Evolutionary conservation across 2,329 filamentous ascomycete species (phyloP), one percentile per base, ranked within the genome.

Genomic region (Colletotrichum sp.): DNA sequence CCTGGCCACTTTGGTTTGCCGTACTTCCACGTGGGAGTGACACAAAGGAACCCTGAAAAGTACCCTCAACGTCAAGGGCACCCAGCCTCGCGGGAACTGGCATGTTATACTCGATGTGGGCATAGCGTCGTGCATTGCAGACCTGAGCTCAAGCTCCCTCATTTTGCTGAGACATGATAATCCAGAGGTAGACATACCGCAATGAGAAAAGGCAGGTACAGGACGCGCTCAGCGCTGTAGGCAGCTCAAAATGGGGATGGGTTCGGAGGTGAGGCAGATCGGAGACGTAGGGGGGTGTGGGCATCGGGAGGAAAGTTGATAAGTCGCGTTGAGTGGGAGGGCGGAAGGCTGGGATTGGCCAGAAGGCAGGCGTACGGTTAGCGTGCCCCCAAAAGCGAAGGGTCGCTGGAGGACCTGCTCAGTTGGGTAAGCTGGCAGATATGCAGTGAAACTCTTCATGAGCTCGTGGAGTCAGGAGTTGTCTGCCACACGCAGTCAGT

Each of bases 381-480:
- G 70, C 63, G 69, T 67, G 34, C 24, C 21, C 71, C 64, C 32
- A 64, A 26, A 55, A 30, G 55, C 34, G 36, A 55, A 65, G 68
- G 36, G 64, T 65, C 49, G 55, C 57, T 55, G 12, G 32, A 74
- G 28, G 59, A 70, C 74, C 71, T 76, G 44, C 71, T 70, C 39
- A 69, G 71, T 76, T 55, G 65, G 71, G 74, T 66, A 76, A 75
- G 70, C 63, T 67, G 55, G 69, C 49, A 69, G 59, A 34, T 57
- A 68, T 55, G 73, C 71, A 75, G 65, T 75, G 71, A 75, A 74
- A 74, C 73, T 74, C 70, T 69, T 67, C 36, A 36, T 59, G 49
- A 72, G 36, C 8, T 52, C 21, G 28, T 66, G 68, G 52, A 63
- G 44, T 36, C 28, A 32, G n/a, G 44, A 34, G 26, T 65, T 30